Evolutionary conservation across 2,329 filamentous ascomycete genomes (phyloP), one percentile per base, ranked within the genome.

Genomic region (Chaetothyriales sp.): DNA sequence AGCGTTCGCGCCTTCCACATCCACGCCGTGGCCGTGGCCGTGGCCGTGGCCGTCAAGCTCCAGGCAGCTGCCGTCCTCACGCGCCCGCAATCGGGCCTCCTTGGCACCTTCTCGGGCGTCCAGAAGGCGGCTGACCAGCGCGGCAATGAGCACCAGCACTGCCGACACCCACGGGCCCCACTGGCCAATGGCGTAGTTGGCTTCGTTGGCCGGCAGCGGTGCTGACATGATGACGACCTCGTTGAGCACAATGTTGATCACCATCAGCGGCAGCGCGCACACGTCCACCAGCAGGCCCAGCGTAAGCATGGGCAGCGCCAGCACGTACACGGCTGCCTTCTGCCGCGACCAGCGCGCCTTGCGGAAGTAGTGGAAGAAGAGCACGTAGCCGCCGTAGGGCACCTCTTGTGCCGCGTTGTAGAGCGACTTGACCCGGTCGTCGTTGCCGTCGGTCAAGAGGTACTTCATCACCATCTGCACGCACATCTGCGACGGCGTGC

Each of bases 1-100:
- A n/a, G 15, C 6, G 22, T 25, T 3, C 22, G 6, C 22, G 22
- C 3, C 22, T 6, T 64, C 49, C 47, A 66, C 59, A 51, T 67
- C 68, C 4, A 69, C 62, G 22, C 67, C 50, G 1, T 64, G 57
- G 18, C 65, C 64, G 7, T n/a, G 59, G 53, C 1, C 50, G 1
- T 64, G 57, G 18, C 65, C 64, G 7, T n/a, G 59, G 53, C 1
- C 40, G 68, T 65, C 1, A 33, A 48, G 37, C n/a, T 47, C 28
- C 19, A 18, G 49, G 49, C 40, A 29, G 44, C 52, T 45, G 22
- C 53, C 50, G 33, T 55, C 57, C 29, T 43, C 47, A 37, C 45
- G 50, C 44, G 54, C 56, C 43, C 6, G 22, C 6, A 25, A 6
- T 25, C 22, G 22, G 22, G 22, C 51, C 45, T 5, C 44, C 50